Conservation (phyloP, 768 basidiomycete species). For the Lactifluus hygrophoroides region DNA sequence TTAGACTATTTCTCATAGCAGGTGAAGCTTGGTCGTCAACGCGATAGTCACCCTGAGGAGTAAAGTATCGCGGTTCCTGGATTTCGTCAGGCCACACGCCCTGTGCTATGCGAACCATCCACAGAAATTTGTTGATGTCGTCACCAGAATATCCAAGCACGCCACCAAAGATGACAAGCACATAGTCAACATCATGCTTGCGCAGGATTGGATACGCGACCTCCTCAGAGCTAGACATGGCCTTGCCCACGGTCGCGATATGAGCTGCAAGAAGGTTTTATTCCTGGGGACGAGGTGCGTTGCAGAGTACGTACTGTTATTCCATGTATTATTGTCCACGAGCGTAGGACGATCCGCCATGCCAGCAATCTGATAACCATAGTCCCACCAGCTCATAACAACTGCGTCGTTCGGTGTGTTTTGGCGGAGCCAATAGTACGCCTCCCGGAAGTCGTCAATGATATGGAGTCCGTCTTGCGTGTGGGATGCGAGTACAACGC, state of each 20-base stretch:
- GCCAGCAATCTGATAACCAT: constrained; percentile 98
- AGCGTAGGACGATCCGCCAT: constrained; percentile 96
- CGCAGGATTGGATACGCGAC: constrained; percentile 94
- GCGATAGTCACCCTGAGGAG: constrained; percentile 83
- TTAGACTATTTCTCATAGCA: constrained; percentile 90
- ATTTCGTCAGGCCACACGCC: constrained; percentile 99
- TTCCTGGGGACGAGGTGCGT: background rate
- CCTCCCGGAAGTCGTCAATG: constrained; percentile 98
- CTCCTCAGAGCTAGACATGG: constrained; percentile 92
- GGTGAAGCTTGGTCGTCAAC: constrained; percentile 78
- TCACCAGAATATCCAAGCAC: constrained; percentile 96
- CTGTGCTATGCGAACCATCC: constrained; percentile 95
- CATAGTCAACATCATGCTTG: constrained; percentile 96
- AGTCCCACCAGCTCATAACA: constrained; percentile 99
- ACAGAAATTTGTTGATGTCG: constrained; percentile 99
- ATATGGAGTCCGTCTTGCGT: constrained; percentile 85
- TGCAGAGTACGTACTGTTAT: constrained; percentile 71
- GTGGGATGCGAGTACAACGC: constrained; percentile 82
- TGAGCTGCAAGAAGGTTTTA: constrained; percentile 48
- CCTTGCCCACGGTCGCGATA: constrained; percentile 98
- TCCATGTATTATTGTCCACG: constrained; percentile 99
- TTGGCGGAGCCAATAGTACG: constrained; percentile 96
- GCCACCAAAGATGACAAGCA: constrained; percentile 95
- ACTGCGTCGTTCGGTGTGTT: constrained; percentile 91
- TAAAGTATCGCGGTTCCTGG: constrained; percentile 93